Evolutionary conservation across 441 rosid species (phyloP).

Genomic region (Cnidoscolus chayamansa): DNA sequence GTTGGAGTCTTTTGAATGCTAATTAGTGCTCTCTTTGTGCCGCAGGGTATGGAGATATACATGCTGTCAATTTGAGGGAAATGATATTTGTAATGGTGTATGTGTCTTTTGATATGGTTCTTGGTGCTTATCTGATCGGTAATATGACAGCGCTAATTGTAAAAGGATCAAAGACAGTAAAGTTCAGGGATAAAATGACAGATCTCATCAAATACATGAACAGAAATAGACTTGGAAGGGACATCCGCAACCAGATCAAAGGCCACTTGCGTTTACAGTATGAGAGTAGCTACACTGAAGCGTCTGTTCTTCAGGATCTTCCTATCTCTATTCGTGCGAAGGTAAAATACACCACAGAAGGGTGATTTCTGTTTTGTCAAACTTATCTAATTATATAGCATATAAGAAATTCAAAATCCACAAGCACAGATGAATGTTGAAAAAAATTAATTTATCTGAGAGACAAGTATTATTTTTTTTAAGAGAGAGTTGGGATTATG

Average conservation of each 20-base stretch:
- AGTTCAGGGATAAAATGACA: conserved; percentile 89
- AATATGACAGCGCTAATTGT: conserved; percentile 97
- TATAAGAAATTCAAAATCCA: neutral
- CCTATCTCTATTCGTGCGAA: conserved; percentile 92
- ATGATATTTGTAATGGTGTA: conserved; percentile 92
- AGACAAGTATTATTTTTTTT: no score
- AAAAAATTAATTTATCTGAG: no score
- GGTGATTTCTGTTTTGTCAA: neutral
- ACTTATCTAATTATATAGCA: neutral
- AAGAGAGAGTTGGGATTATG: no score
- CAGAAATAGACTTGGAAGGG: conserved; percentile 69
- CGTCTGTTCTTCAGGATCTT: conserved; percentile 73
- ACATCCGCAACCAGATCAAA: conserved; percentile 73
- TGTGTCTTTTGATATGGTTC: conserved; percentile 95
- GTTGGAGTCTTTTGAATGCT: neutral
- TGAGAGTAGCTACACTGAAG: conserved; percentile 83
- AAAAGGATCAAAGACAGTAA: conserved; percentile 96
- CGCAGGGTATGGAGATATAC: conserved; percentile 96
- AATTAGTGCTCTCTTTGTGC: conserved; percentile 10
- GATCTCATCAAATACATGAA: conserved; percentile 83
- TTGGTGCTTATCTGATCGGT: conserved; percentile 93
- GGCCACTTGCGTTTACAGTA: conserved; percentile 78
- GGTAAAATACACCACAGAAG: conserved; percentile 34
- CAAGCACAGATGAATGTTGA: no score
- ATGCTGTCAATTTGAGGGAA: conserved; percentile 92